phyloP scores from a whole-genome alignment of 108 stramenopile genomes.

The Pseudonitzschia multiseries region DNA sequence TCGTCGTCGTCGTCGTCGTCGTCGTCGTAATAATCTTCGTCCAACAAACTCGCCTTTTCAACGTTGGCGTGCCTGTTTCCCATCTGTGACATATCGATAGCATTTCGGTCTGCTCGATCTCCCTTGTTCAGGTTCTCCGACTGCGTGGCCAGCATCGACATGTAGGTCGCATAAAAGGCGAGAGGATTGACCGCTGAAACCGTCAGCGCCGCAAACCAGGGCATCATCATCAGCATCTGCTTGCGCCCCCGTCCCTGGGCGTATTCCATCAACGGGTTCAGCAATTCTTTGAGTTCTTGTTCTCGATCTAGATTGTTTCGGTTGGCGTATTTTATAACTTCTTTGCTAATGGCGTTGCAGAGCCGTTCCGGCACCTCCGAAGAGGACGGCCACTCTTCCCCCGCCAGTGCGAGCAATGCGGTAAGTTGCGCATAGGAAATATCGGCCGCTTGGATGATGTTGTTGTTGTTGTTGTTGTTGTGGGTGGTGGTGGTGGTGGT shows the following conservation, averaged over 20 bases:
- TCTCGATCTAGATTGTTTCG: constrained; percentile 41
- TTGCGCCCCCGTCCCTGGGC: constrained; percentile 36
- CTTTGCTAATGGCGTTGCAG: constrained; percentile 43
- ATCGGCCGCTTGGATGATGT: constrained; percentile 5
- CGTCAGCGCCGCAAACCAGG: constrained; percentile 29
- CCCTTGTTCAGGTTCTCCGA: constrained; percentile 4
- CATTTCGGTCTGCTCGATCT: constrained; percentile 12
- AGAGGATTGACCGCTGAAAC: constrained; percentile 16
- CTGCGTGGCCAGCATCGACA: constrained; percentile 5
- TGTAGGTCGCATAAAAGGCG: constrained; percentile 17
- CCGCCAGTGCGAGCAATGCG: constrained; percentile 53
- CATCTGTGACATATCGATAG: constrained; percentile 10
- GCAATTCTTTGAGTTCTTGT: constrained; percentile 46
- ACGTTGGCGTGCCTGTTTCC: constrained; percentile 21
- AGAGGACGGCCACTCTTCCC: constrained; percentile 44
- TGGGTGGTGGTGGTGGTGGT: too few relatives aligned
- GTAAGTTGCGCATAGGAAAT: constrained; percentile 62
- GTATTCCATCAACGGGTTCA: constrained; percentile 40
- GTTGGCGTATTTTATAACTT: constrained; percentile 45
- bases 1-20: constrained; percentile 10
- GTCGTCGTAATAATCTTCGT: constrained; percentile 23
- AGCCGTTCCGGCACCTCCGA: constrained; percentile 22
- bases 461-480: not conserved
- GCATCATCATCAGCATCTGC: constrained; percentile 50
- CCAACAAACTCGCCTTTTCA: constrained; percentile 27